phyloP scores from a whole-genome alignment of 495 filamentous ascomycete species.

The Penicillium goetzii region DNA sequence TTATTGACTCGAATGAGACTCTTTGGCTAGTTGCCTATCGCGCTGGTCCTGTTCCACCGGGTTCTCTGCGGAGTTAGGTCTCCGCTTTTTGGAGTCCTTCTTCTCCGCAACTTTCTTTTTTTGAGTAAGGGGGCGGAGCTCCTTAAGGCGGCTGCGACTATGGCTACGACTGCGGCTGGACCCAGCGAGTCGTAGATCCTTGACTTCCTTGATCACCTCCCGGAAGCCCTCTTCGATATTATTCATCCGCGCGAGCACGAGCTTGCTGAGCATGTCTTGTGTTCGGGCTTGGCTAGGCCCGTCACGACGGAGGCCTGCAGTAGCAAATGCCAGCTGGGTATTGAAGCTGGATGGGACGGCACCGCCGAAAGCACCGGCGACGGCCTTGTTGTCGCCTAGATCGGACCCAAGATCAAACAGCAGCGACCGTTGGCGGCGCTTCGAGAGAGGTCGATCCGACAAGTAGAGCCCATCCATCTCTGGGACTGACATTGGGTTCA shows the following conservation, averaged over 20 bases:
- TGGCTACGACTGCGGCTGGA: slow-evolving; percentile 38
- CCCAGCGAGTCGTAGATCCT: slow-evolving; percentile 52
- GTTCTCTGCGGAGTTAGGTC: slow-evolving; percentile 27
- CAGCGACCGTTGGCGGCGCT: slow-evolving; percentile 55
- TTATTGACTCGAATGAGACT: not conserved
- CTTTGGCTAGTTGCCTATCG: not conserved
- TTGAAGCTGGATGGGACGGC: slow-evolving; percentile 74
- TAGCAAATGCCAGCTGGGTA: slow-evolving; percentile 76
- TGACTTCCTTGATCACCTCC: slow-evolving; percentile 83
- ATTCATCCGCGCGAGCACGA: slow-evolving; percentile 92
- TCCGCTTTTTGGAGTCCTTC: slow-evolving; percentile 34
- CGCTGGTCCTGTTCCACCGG: slow-evolving; percentile 23
- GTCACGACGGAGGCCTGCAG: slow-evolving; percentile 48
- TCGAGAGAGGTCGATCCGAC: slow-evolving; percentile 35
- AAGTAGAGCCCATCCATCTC: slow-evolving; percentile 50
- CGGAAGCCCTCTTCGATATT: slow-evolving; percentile 83
- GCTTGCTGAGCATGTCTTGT: slow-evolving; percentile 72
- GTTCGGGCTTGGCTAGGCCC: slow-evolving; percentile 57
- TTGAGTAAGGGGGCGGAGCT: slow-evolving; percentile 27
- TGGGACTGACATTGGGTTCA: slow-evolving; percentile 56
- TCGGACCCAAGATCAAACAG: slow-evolving; percentile 74
- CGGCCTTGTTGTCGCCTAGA: slow-evolving; percentile 68
- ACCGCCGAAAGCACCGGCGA: slow-evolving; percentile 53
- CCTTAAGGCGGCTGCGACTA: slow-evolving; percentile 37
- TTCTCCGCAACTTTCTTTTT: slow-evolving; percentile 40